Evolutionary conservation across 202 grass and related monocot species (phyloP).

Genomic region (Panicum hallii): DNA sequence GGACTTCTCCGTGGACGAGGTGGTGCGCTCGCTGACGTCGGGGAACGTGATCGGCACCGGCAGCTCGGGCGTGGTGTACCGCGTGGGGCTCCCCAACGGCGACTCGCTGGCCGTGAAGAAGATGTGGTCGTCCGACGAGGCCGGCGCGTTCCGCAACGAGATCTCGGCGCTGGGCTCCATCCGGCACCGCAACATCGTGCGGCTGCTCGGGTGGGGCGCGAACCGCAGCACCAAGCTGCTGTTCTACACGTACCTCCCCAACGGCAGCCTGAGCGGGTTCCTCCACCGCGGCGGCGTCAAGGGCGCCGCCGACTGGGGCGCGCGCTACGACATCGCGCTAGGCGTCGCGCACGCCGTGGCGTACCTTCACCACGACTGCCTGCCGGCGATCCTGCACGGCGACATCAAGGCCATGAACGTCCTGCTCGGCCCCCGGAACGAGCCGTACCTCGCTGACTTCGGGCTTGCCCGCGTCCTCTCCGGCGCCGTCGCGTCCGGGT

Average conservation of each 20-base stretch:
- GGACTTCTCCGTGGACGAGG: slow-evolving; percentile 80
- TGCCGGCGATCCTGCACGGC: slow-evolving; percentile 87
- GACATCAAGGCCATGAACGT: slow-evolving; percentile 99
- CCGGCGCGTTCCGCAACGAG: slow-evolving; percentile 85
- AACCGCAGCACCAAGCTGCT: slow-evolving; percentile 86
- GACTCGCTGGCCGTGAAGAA: slow-evolving; percentile 84
- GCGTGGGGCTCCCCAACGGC: slow-evolving; percentile 60
- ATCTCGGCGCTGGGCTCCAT: slow-evolving; percentile 83
- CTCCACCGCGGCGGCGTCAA: slow-evolving; percentile 76
- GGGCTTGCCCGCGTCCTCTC: slow-evolving; percentile 76
- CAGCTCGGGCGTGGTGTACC: slow-evolving; percentile 94
- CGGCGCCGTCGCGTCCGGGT: slow-evolving; percentile 27
- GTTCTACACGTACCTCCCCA: slow-evolving; percentile 87
- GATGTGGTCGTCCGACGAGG: slow-evolving; percentile 88
- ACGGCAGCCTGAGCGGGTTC: slow-evolving; percentile 87
- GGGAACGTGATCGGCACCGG: slow-evolving; percentile 93
- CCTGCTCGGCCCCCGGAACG: slow-evolving; percentile 70
- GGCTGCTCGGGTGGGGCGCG: slow-evolving; percentile 84
- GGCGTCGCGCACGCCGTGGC: slow-evolving; percentile 87
- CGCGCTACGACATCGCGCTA: slow-evolving; percentile 76
- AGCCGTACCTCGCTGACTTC: slow-evolving; percentile 92
- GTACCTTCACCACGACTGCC: slow-evolving; percentile 94
- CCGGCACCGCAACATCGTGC: slow-evolving; percentile 92
- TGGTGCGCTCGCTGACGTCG: slow-evolving; percentile 68
- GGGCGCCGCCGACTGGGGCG: slow-evolving; percentile 73